Evolutionary conservation across 208 protist genomes (phyloP), one percentile per base, ranked within the genome.

Genomic region (Acanthamoeba healyi): DNA sequence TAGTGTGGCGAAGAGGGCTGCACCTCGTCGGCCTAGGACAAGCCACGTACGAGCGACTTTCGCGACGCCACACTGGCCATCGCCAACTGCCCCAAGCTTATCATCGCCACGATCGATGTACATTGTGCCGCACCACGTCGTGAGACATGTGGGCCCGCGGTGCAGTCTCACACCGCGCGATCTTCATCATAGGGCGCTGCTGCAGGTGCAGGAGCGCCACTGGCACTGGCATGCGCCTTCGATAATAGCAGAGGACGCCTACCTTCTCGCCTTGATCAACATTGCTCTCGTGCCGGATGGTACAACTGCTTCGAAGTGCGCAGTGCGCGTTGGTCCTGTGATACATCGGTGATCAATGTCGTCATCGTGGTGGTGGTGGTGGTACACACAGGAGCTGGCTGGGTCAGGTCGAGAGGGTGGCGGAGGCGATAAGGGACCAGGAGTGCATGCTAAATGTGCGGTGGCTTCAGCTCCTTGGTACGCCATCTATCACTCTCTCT

Each of bases 1-100:
- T n/a, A n/a, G n/a, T n/a, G n/a, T n/a, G 61, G 26, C 19, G 29
- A 7, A 5, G 26, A 70, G 9, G 61, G 61, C 26, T 7, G 29
- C 61, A 70, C 19, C 19, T 7, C 26, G 61, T 34, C 26, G 5
- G 29, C 26, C 6, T 36, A 7, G 26, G 19, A 70, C 61, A 24
- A 70, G 61, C 19, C 19, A 26, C 61, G 19, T 26, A 70, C n/a
- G 61, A 70, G 26, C 61, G 19, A 70, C 61, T 70, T 70, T 24
- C 61, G 61, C 61, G 61, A 70, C 61, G 61, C 61, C 61, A 70
- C 61, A 24, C 22, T 70, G 61, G 61, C 61, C 61, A 70, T 70
- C 22, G 61, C 61, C 61, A 70, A 70, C 29, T 70, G 61, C 29
- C 61, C 26, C 61, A 70, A 70, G 22, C 61, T 24, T 5, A 24